Evolutionary conservation across 148 eudicot species (phyloP).

Genomic region (Nepenthes gracilis): DNA sequence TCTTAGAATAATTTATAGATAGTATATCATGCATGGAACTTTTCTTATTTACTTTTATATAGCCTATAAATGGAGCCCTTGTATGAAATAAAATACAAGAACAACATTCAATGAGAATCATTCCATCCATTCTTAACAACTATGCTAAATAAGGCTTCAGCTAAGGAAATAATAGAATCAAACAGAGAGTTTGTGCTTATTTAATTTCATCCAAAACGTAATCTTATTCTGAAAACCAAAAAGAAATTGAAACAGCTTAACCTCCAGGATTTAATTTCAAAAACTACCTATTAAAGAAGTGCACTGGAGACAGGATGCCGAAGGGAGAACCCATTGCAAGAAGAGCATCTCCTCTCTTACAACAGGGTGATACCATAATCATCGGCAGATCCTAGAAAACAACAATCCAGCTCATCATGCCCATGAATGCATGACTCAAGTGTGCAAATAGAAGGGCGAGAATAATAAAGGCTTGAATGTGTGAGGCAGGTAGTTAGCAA

Average conservation of each 20-base stretch:
- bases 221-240: no score
- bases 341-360: slow-evolving; percentile 70
- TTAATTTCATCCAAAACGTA: no score
- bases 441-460: slow-evolving; percentile 5
- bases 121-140: no score
- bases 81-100: no score
- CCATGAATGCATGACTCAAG: slow-evolving; percentile 20
- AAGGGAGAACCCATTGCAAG: slow-evolving; percentile 94
- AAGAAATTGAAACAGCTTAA: background rate
- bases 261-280: background rate
- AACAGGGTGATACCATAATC: slow-evolving; percentile 27
- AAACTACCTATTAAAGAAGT: slow-evolving; percentile 82
- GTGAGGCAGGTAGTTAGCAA: background rate
- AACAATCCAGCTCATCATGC: slow-evolving; percentile 30
- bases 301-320: slow-evolving; percentile 79
- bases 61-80: no score
- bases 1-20: no score
- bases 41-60: no score
- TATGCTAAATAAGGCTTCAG: no score
- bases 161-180: no score
- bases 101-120: no score
- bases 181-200: no score
- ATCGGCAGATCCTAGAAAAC: slow-evolving; percentile 53
- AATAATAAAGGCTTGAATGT: slow-evolving; percentile 7
- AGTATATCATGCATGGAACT: no score